Percentiles rank a stretch among this genome's conserved stretches.
phyloP scores from a whole-genome alignment of 2,329 filamentous ascomycete genomes.

The Pestalotiopsis sp. region DNA sequence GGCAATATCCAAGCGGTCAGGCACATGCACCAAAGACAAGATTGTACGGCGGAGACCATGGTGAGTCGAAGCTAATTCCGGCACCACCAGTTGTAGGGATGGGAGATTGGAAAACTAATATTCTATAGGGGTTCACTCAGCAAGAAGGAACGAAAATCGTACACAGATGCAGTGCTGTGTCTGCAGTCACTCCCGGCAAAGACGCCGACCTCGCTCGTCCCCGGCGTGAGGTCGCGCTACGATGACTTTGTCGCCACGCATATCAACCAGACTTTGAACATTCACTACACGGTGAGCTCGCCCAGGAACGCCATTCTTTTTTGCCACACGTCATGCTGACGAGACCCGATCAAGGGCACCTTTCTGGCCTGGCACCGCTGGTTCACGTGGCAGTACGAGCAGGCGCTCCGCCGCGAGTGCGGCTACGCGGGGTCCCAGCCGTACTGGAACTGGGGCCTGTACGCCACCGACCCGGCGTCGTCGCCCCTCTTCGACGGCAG shows the following conservation, averaged over 20 bases:
- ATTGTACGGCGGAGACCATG: not conserved
- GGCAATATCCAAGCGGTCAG: not conserved
- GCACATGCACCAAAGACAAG: not conserved
- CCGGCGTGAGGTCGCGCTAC: slow-evolving; percentile 24
- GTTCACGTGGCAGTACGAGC: slow-evolving; percentile 23
- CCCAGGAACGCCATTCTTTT: no score
- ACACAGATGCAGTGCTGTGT: slow-evolving; percentile 24
- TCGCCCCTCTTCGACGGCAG: slow-evolving; percentile 53
- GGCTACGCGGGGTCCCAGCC: slow-evolving; percentile 24
- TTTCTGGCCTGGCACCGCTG: slow-evolving; percentile 28
- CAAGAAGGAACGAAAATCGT: slow-evolving; percentile 19
- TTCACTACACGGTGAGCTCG: slow-evolving; percentile 22
- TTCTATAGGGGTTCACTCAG: slow-evolving; percentile 19
- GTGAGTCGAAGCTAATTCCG: not conserved
- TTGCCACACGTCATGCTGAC: not conserved
- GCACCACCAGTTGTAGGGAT: not conserved
- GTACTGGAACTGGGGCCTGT: slow-evolving; percentile 45
- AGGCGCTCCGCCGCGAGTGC: slow-evolving; percentile 25
- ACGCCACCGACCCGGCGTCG: slow-evolving; percentile 36
- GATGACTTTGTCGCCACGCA: slow-evolving; percentile 31
- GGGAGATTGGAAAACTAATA: not conserved
- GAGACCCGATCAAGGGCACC: not conserved
- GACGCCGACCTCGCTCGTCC: slow-evolving; percentile 18
- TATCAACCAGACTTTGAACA: slow-evolving; percentile 24
- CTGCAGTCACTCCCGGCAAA: slow-evolving; percentile 20